Evolutionary conservation across 1,284 basidiomycete species (phyloP).

Genomic region (Takashimella koratensis): DNA sequence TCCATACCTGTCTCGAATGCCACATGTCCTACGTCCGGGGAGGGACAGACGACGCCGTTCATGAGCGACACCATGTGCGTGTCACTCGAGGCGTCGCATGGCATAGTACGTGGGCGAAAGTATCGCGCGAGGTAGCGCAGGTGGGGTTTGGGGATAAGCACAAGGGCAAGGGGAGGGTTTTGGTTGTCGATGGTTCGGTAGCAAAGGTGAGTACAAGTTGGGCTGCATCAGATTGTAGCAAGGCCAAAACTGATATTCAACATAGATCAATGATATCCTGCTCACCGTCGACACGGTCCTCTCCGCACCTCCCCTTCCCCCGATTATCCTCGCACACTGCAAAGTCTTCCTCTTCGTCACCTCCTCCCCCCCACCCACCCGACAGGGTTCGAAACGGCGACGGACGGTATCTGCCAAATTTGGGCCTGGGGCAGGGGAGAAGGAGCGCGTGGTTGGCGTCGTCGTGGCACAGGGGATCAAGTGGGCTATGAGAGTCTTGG

Average conservation of each 20-base stretch:
- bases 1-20: constrained; percentile 47
- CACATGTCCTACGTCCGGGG: constrained; percentile 50
- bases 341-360: constrained; percentile 49
- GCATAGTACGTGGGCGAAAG: constrained; percentile 26
- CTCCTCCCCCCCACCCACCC: constrained; percentile 24
- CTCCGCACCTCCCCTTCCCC: constrained; percentile 43
- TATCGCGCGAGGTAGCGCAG: constrained; percentile 29
- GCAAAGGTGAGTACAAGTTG: constrained; percentile 1
- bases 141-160: constrained; percentile 20
- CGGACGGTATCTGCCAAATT: not conserved
- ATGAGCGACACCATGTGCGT: constrained; percentile 47
- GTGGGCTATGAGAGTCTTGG: constrained; percentile 44
- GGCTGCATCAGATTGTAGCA: not conserved
- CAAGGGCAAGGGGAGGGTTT: constrained; percentile 24
- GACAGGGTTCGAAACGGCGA: constrained; percentile 1
- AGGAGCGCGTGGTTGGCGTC: constrained; percentile 46
- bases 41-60: constrained; percentile 46
- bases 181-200: constrained; percentile 1
- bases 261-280: constrained; percentile 46
- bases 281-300: constrained; percentile 49
- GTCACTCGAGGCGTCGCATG: constrained; percentile 48
- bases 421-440: constrained; percentile 2
- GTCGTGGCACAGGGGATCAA: constrained; percentile 50
- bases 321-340: constrained; percentile 38
- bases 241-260: not conserved